Conservation (phyloP, 1,284 basidiomycete genomes). For the Sutorius eximius region DNA sequence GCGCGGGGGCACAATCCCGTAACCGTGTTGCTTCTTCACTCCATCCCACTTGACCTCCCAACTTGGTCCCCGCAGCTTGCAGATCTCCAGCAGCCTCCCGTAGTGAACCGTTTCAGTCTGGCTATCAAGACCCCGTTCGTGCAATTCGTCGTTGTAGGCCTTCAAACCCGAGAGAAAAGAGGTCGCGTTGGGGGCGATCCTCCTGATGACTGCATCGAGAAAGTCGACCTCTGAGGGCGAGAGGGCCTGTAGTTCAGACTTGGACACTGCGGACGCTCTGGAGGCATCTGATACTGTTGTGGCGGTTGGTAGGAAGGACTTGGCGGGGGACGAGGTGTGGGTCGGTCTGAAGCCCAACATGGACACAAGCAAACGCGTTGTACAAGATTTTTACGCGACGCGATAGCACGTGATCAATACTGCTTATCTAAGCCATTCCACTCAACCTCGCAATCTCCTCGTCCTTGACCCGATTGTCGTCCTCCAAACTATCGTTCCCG, state of each 20-base stretch:
- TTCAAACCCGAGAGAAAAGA: constrained; percentile 78
- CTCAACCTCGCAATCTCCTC: background rate
- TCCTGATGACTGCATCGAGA: constrained; percentile 69
- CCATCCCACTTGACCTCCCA: constrained; percentile 77
- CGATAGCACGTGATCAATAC: constrained; percentile 28
- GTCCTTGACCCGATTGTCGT: constrained; percentile 2
- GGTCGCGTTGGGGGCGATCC: constrained; percentile 62
- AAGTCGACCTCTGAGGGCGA: constrained; percentile 63
- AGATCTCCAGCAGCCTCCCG: constrained; percentile 73
- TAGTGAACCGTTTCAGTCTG: constrained; percentile 78
- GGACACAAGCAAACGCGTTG: constrained; percentile 9
- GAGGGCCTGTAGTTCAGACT: constrained; percentile 58
- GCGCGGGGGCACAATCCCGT: constrained; percentile 25
- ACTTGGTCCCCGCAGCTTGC: constrained; percentile 69
- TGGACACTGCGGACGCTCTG: constrained; percentile 45
- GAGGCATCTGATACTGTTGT: constrained; percentile 42
- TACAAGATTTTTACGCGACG: constrained; percentile 23
- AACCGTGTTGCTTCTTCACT: constrained; percentile 59
- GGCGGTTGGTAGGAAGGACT: constrained; percentile 10
- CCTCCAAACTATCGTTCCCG: constrained; percentile 10
- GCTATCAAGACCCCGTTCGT: constrained; percentile 71
- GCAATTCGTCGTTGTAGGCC: constrained; percentile 74
- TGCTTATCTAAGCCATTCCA: constrained; percentile 25
- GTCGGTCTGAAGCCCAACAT: constrained; percentile 35
- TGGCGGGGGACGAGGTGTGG: constrained; percentile 35